These are phyloP conservation scores for Fagopyrum esculentum DNA, from an alignment of 148 eudicot species.

Conservation along the genomic window DNA sequence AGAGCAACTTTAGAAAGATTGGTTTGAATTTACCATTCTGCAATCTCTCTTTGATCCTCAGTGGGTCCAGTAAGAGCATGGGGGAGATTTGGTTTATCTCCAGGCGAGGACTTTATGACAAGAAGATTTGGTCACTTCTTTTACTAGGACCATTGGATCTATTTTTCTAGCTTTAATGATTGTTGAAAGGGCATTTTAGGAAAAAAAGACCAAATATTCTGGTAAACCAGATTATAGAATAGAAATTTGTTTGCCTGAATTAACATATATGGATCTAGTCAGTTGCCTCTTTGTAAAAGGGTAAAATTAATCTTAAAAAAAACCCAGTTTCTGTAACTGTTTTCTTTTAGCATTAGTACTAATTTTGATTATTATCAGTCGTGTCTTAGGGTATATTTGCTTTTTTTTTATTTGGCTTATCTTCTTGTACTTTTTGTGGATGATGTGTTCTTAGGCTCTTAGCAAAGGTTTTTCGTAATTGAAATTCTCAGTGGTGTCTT, in stretches of 20 bases:
- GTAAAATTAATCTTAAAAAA: not conserved
- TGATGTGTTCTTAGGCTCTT: not conserved
- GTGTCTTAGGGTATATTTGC: not conserved
- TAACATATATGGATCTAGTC: not conserved
- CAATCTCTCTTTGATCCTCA: not conserved
- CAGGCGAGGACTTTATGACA: not conserved
- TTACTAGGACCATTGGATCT: not conserved
- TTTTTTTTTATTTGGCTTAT: slow-evolving; percentile 1
- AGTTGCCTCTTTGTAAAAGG: not conserved
- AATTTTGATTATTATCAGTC: not conserved
- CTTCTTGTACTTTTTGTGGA: not conserved
- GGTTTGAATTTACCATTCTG: not conserved
- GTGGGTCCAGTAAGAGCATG: not conserved
- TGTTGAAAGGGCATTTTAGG: not conserved
- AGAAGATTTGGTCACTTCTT: not conserved
- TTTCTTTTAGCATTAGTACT: not conserved
- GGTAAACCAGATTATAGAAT: not conserved
- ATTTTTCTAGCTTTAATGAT: not conserved
- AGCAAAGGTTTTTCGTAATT: not conserved
- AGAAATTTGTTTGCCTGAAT: not conserved
- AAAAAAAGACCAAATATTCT: not conserved
- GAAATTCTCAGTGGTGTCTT: not conserved
- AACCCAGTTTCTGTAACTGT: not conserved
- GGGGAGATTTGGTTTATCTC: not conserved
- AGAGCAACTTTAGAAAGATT: not conserved